Percentiles rank a stretch among this genome's conserved stretches.
Evolutionary conservation across 177 flowering plant genomes (phyloP).

Genomic region (Tripterygium wilfordii): DNA sequence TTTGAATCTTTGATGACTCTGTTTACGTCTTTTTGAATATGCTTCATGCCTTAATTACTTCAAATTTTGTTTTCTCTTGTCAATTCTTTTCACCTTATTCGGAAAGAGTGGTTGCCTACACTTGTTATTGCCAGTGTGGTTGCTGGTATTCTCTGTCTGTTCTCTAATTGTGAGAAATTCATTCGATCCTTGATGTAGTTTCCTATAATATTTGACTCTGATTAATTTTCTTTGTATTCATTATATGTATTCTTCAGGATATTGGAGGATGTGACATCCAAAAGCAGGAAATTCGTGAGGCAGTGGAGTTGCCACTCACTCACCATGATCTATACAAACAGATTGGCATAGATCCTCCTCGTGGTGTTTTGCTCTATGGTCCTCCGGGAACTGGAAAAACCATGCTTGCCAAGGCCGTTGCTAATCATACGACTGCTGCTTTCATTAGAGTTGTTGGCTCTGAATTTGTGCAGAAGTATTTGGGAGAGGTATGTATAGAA

Average conservation of each 20-base stretch:
- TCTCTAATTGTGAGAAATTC: too few species aligned
- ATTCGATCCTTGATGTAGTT: too few species aligned
- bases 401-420: constrained; percentile 98
- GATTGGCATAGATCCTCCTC: constrained; percentile 97
- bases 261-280: constrained; percentile 99
- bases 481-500: constrained; percentile 73
- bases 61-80: too few species aligned
- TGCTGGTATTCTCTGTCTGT: too few species aligned
- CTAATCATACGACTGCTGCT: constrained; percentile 93
- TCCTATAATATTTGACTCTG: not conserved
- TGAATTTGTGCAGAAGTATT: constrained; percentile 94
- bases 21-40: too few species aligned
- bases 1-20: too few species aligned
- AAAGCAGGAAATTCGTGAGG: constrained; percentile 97
- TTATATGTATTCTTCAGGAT: constrained; percentile 39
- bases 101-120: too few species aligned
- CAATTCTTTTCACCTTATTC: too few species aligned
- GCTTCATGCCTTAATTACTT: too few species aligned
- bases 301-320: constrained; percentile 90
- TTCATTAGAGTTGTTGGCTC: constrained; percentile 96
- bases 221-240: not conserved
- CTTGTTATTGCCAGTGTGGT: too few species aligned
- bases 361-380: constrained; percentile 95
- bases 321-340: constrained; percentile 95
- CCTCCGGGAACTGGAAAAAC: constrained; percentile 99